Base-by-base conservation (phyloP, 1,284 basidiomycete species). In the Kalmanozyma brasiliensis region DNA sequence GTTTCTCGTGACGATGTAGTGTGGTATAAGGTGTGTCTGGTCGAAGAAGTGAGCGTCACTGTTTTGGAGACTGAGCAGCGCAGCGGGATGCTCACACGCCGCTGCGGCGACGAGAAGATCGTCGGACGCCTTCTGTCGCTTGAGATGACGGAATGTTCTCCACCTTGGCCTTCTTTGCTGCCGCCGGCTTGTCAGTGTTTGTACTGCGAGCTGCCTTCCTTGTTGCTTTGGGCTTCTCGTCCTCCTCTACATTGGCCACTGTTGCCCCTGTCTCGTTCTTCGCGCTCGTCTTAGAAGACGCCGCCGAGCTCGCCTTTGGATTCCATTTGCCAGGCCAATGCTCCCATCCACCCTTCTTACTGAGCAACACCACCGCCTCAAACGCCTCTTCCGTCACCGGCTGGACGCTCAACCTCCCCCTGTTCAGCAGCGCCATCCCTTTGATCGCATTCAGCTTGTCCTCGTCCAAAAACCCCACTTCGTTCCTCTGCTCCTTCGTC, bases 331-430 rank as follows among this genome's bases (percentile, higher is more conserved):
- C 76, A 2, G 48, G 29, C 77, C 79, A 79, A 6, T 65, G 58
- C 5, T 84, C 80, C 81, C 84, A 87, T 0, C 85, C 85, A 0
- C 94, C 94, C 26, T 85, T 86, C 46, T 88, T 85, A 0, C 92
- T 90, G 46, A 98, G 82, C 42, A 84, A 73, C 10, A 85, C 81
- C 16, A 96, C 86, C 1, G 88, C 87, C 19, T 87, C 85, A 86
- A 89, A 98, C 0, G 92, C 90, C 10, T 82, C 84, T 56, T 87
- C 83, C 24, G 86, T 84, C 1, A 95, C 93, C 3, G 88, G 87
- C 83, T 97, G 77, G 37, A 93, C 90, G 82, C 93, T 95, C 46
- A 98, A 85, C 46, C 95, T 85, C 1, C 94, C 93, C 8, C 91
- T 87, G 19, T 87, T 90, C 16, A 97, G 86, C 22, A 98, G 85